These are phyloP conservation scores for Nidularia pulvinata DNA, from an alignment of 768 basidiomycete genomes.

Conservation along the genomic window DNA sequence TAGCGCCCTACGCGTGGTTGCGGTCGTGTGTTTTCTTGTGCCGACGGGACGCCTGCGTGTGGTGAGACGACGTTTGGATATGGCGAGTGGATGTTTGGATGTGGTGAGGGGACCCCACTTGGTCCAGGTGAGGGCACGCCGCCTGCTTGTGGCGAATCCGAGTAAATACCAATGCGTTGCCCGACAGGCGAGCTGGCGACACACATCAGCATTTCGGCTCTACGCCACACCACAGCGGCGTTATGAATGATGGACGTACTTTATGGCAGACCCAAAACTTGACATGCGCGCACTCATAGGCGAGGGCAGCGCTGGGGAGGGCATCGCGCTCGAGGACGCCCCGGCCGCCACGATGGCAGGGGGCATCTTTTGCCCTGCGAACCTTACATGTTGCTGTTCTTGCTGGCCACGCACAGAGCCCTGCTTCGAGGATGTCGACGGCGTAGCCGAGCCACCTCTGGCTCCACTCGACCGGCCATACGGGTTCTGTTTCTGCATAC, in stretches of 20 bases:
- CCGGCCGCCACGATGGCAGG: too few species aligned
- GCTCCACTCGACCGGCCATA: too few species aligned
- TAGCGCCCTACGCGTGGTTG: slow-evolving; percentile 60
- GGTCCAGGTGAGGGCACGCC: too few species aligned
- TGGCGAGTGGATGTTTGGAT: slow-evolving; percentile 1
- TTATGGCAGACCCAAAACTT: slow-evolving; percentile 17
- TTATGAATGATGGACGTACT: slow-evolving; percentile 9
- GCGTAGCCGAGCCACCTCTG: too few species aligned
- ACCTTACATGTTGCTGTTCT: slow-evolving; percentile 1
- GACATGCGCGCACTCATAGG: slow-evolving; percentile 16
- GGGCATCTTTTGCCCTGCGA: background rate
- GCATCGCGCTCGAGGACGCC: slow-evolving; percentile 5
- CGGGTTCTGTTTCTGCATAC: background rate
- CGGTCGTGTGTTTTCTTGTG: slow-evolving; percentile 16
- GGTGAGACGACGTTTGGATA: slow-evolving; percentile 9
- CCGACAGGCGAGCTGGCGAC: slow-evolving; percentile 14
- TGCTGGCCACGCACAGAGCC: background rate
- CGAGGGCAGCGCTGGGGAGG: slow-evolving; percentile 13
- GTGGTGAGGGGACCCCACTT: background rate
- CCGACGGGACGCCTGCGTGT: slow-evolving; percentile 8
- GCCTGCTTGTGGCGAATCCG: background rate
- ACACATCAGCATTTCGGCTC: slow-evolving; percentile 7
- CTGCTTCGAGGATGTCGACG: too few species aligned
- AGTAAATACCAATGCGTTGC: too few species aligned
- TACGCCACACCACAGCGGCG: background rate